These are phyloP conservation scores for Fonsecaea pugnacius DNA, from an alignment of 2,329 filamentous ascomycete species.

Conservation along the genomic window DNA sequence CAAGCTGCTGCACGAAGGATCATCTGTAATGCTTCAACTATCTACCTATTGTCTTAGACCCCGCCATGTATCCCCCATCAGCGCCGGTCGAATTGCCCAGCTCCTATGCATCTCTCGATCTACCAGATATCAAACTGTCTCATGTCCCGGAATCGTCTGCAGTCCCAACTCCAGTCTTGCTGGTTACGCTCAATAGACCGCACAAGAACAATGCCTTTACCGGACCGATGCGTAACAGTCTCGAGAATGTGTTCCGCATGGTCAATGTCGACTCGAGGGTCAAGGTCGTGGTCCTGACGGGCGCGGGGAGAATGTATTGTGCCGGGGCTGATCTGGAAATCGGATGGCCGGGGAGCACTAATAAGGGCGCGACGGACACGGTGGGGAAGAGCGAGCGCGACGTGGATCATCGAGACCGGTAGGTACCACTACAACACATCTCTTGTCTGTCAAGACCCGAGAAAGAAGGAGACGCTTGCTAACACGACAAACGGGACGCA, in stretches of 20 bases:
- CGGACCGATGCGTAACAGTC: slow-evolving; percentile 63
- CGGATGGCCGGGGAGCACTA: slow-evolving; percentile 33
- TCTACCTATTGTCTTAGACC: too few relatives aligned
- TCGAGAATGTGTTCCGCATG: slow-evolving; percentile 59
- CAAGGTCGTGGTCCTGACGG: slow-evolving; percentile 60
- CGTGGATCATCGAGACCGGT: slow-evolving; percentile 38
- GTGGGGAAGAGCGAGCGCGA: slow-evolving; percentile 32
- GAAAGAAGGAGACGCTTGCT: too few relatives aligned
- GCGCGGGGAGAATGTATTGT: slow-evolving; percentile 60
- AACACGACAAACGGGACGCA: slow-evolving; percentile 28
- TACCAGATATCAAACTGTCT: slow-evolving; percentile 43
- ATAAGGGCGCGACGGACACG: slow-evolving; percentile 24
- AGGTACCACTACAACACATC: slow-evolving; percentile 1
- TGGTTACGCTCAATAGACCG: slow-evolving; percentile 69
- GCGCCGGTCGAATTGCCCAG: slow-evolving; percentile 38
- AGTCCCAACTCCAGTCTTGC: slow-evolving; percentile 63
- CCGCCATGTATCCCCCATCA: too few relatives aligned
- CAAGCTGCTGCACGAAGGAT: too few relatives aligned
- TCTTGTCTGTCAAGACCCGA: too few relatives aligned
- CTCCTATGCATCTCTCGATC: slow-evolving; percentile 43
- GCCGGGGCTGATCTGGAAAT: slow-evolving; percentile 63
- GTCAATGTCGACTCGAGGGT: slow-evolving; percentile 61
- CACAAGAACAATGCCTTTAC: slow-evolving; percentile 72
- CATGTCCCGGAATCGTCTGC: slow-evolving; percentile 52
- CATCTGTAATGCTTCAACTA: too few relatives aligned